Evolutionary conservation across 2,329 filamentous ascomycete genomes (phyloP), one percentile per base, ranked within the genome.

Genomic region (Nannizziopsis arthrosporioides): DNA sequence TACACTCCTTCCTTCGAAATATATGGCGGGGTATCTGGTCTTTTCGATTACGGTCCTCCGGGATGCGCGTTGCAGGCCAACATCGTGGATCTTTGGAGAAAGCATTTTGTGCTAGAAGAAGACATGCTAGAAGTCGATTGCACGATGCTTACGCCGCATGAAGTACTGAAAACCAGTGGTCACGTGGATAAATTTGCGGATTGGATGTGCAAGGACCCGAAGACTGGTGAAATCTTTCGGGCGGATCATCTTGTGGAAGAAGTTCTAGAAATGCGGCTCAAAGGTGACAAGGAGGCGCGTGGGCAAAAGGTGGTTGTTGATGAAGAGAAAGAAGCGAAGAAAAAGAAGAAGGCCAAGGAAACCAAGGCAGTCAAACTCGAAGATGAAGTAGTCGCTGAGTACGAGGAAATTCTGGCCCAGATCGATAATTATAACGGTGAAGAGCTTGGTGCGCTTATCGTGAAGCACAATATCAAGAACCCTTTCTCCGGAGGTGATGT

Each of bases 121-220:
- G 85, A 94, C 64, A 94, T 94, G 87, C 80, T 94, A 56, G 87
- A 94, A 72, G 81, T 94, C 55, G 89, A 94, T 71, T 94, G 87
- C 72, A 92, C 85, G 35, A 92, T 90, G 70, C 70, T 98, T 62
- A 98, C 92, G 36, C 92, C 92, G 31, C 81, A 92, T 61, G 85
- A 92, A 42, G 86, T 98, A 34, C 78, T 98, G 62, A 94, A 96
- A 77, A 94, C 90, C 47, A 85, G 81, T 66, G 92, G 92, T 55
- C 92, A 98, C 71, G 92, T 96, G 56, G 90, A 95, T 68, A 94
- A 94, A 69, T 96, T 96, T 63, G 85, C 87, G 68, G 90, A 96
- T 68, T 96, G 85, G 86, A 95, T 96, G 89, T 94, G 86, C 81
- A 94, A 94, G 70, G 92, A 98, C 68, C 87, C 90, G 54, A 93